Conservation (phyloP, 441 rosid species). For the Syzygium malaccense region DNA sequence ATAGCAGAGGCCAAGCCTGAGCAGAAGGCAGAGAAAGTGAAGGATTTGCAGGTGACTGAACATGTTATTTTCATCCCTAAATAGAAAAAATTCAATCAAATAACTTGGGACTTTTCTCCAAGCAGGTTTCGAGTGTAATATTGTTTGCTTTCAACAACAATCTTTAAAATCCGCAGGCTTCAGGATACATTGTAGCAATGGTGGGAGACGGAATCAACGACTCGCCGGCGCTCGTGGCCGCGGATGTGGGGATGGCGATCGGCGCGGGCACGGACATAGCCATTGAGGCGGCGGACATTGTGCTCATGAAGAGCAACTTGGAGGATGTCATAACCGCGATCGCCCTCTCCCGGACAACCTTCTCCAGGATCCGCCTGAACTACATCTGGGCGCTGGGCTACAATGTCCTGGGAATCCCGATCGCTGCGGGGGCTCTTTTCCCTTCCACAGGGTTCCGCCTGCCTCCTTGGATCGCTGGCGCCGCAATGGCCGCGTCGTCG, state of each 20-base stretch:
- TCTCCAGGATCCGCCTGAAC: not conserved
- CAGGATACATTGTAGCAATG: not conserved
- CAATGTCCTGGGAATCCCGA: not conserved
- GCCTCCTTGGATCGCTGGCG: not conserved
- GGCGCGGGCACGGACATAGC: not conserved
- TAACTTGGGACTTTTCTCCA: not conserved
- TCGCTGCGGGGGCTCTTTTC: not conserved
- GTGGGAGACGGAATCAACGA: not conserved
- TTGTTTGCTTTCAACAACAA: not conserved
- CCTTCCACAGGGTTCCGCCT: not conserved
- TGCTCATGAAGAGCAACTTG: not conserved
- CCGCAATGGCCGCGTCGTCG: not conserved
- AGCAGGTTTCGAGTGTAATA: not conserved
- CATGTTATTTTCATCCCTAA: not conserved
- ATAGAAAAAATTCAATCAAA: not conserved
- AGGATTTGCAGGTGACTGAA: slow-evolving; percentile 56
- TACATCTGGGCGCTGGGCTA: not conserved
- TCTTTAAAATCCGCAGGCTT: not conserved
- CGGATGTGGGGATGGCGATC: not conserved
- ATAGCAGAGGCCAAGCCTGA: slow-evolving; percentile 91
- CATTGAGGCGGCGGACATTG: not conserved
- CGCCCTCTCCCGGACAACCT: not conserved
- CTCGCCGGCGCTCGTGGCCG: not conserved
- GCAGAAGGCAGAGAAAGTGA: slow-evolving; percentile 81
- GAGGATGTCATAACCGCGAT: not conserved